Base-by-base conservation (phyloP, 75 land plant genomes). In the Azolla pinnata region DNA sequence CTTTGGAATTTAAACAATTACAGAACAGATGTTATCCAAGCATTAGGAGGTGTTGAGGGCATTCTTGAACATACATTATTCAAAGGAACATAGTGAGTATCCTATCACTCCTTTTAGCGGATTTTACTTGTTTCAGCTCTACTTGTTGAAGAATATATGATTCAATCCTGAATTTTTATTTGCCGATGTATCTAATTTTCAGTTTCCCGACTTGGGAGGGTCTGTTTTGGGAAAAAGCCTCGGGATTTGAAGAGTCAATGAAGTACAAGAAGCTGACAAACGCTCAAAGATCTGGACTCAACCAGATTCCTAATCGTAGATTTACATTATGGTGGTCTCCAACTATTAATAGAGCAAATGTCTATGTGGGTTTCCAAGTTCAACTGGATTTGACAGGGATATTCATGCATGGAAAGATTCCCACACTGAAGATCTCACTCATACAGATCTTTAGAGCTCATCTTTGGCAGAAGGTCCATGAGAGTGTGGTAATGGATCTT, bases 321-420 rank as follows among this genome's bases (percentile, higher is more conserved):
- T 95, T 95, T 56, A 95, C 99, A 1, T 77, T 95, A n/a, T 95
- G 99, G 99, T 95, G 99, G 99, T 95, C 99, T 27, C 99, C 99
- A 29, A 95, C 99, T 9, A 95, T 95, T 14, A 95, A 95, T 63
- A 76, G 99, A 33, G 99, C 99, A 2, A 95, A 95, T 72, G 99
- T 95, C 0, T 95, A 95, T 70, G 99, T 95, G 32, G 99, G 99
- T 56, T 95, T 95, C 68, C 99, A 95, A 75, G 99, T 95, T 56
- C 99, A 95, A 66, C 67, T 95, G 27, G 99, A 95, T 75, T 62
- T 95, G 24, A 95, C 96, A 18, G 99, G 99, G 20, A 95, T 95
- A 56, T 95, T 95, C 70, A 95, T 95, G 99, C 99, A 95, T 74
- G 99, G 99, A 51, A 95, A 95, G 75, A 95, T 95, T 40, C 99